Evolutionary conservation across 2,329 filamentous ascomycete species (phyloP).

Genomic region (Aureobasidium sp.): DNA sequence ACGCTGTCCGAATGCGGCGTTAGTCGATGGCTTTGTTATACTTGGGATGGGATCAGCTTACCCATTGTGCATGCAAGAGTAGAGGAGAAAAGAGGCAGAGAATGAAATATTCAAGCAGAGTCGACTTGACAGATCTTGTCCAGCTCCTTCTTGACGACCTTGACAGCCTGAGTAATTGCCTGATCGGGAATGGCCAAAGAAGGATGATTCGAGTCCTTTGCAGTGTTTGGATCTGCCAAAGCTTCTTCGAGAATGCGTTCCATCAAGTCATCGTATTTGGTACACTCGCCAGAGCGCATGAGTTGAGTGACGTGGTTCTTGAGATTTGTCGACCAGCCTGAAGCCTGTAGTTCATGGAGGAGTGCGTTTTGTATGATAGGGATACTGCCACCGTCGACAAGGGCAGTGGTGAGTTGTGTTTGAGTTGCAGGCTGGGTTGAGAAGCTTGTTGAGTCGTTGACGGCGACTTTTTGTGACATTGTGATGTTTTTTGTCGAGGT

Average conservation of each 20-base stretch:
- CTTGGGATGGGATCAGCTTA: neutral
- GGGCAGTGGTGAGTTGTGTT: slow-evolving; percentile 37
- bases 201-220: neutral
- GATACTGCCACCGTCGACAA: slow-evolving; percentile 44
- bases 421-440: slow-evolving; percentile 29
- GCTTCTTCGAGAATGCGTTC: slow-evolving; percentile 45
- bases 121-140: slow-evolving; percentile 17
- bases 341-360: slow-evolving; percentile 47
- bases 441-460: slow-evolving; percentile 38
- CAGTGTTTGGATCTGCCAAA: slow-evolving; percentile 16
- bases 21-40: neutral
- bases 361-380: slow-evolving; percentile 50
- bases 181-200: slow-evolving; percentile 26
- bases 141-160: slow-evolving; percentile 44
- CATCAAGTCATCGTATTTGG: slow-evolving; percentile 50
- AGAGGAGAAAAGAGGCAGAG: neutral
- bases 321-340: slow-evolving; percentile 53
- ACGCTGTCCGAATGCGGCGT: slow-evolving; percentile 4
- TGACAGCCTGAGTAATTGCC: slow-evolving; percentile 46
- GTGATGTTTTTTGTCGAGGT: slow-evolving; percentile 20
- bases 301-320: slow-evolving; percentile 48
- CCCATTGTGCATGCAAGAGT: neutral
- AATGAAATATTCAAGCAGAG: neutral
- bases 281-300: slow-evolving; percentile 51
- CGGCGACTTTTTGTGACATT: slow-evolving; percentile 27